Percentiles rank a stretch among this genome's conserved stretches.
Conservation (phyloP, 306 rosid species). For the Casuarina glauca region DNA sequence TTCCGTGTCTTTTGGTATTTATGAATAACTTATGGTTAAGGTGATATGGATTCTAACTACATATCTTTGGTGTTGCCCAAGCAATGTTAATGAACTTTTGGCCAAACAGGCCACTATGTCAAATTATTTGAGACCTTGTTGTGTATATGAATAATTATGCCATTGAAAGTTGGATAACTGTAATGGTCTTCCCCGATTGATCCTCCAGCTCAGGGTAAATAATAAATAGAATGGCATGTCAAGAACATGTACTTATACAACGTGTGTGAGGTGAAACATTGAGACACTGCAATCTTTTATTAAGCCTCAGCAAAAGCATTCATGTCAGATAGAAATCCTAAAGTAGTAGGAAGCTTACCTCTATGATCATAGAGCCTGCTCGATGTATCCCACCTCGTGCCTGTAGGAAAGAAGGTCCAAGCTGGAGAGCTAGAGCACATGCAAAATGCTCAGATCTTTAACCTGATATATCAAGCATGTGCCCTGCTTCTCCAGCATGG, state of each 20-base stretch:
- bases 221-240: neutral
- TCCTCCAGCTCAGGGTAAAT: neutral
- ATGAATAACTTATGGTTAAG: constrained; percentile 38
- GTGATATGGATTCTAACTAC: constrained; percentile 20
- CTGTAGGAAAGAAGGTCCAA: constrained; percentile 52
- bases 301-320: no score
- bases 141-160: neutral
- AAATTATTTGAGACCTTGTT: constrained; percentile 26
- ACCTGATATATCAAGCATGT: constrained; percentile 55
- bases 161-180: constrained; percentile 2
- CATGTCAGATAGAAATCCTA: neutral
- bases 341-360: constrained; percentile 19
- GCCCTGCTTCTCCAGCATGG: constrained; percentile 91
- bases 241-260: neutral
- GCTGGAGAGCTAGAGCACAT: constrained; percentile 66
- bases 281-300: neutral
- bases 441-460: constrained; percentile 33
- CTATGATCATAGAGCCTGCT: neutral
- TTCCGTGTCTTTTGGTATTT: constrained; percentile 13
- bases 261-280: constrained; percentile 3
- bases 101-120: constrained; percentile 9
- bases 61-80: constrained; percentile 18
- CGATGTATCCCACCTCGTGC: constrained; percentile 5
- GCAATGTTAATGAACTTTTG: constrained; percentile 3
- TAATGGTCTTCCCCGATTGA: neutral